Percentiles rank a stretch among this genome's conserved stretches.
Conservation (phyloP, 1,139 yeast genomes). For the Kluyveromyces sp. region DNA sequence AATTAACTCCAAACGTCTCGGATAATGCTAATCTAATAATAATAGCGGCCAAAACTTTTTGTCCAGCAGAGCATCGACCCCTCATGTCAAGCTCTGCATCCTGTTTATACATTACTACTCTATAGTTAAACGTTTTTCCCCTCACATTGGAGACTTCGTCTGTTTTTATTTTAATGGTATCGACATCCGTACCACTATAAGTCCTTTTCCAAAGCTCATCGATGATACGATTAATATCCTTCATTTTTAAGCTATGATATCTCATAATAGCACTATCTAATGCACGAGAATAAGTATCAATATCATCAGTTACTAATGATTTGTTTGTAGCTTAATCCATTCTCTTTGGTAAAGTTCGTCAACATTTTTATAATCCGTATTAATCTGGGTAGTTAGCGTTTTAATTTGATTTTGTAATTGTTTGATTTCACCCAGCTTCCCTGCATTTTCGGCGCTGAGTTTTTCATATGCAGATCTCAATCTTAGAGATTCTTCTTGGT, state of each 20-base stretch:
- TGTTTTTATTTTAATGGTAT: conserved; percentile 77
- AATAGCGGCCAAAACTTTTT: conserved; percentile 87
- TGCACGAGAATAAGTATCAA: conserved; percentile 75
- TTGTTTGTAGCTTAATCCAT: conserved; percentile 71
- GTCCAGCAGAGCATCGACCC: conserved; percentile 98
- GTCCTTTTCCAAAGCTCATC: conserved; percentile 93
- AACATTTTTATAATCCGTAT: conserved; percentile 63
- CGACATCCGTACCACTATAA: conserved; percentile 92
- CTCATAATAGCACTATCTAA: conserved; percentile 91
- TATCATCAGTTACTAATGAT: conserved; percentile 72
- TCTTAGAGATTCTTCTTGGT: conserved; percentile 48
- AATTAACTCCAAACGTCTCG: conserved; percentile 90
- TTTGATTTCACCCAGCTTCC: conserved; percentile 75
- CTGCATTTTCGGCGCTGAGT: conserved; percentile 63
- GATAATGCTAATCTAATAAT: conserved; percentile 87
- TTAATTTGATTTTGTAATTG: conserved; percentile 72
- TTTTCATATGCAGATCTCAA: conserved; percentile 50
- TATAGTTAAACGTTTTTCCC: conserved; percentile 74
- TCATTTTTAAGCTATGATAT: conserved; percentile 86
- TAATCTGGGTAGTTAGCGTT: conserved; percentile 49
- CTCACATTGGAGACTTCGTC: conserved; percentile 58
- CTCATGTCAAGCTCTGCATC: conserved; percentile 94
- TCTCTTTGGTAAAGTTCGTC: conserved; percentile 58
- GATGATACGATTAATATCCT: conserved; percentile 77
- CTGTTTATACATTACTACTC: conserved; percentile 92